phyloP scores from a whole-genome alignment of 2,329 filamentous ascomycete genomes.

The Penicillium psychrosexuale region DNA sequence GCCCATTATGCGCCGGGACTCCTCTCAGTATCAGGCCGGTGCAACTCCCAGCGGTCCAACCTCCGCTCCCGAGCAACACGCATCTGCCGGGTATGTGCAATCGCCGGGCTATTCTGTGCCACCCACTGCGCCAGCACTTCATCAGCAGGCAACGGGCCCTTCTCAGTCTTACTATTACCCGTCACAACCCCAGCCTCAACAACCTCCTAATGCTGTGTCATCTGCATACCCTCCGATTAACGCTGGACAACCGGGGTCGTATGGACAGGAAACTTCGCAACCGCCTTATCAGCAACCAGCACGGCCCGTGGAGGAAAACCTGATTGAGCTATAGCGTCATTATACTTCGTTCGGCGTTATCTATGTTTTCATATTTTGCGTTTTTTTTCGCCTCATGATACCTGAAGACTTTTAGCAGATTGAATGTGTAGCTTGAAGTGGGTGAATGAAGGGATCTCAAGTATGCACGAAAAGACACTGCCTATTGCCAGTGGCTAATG shows the following conservation, averaged over 20 bases:
- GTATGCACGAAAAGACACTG: not conserved
- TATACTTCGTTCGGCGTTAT: slow-evolving; percentile 6
- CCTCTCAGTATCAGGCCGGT: slow-evolving; percentile 23
- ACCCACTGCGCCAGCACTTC: slow-evolving; percentile 4
- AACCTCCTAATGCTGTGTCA: slow-evolving; percentile 9
- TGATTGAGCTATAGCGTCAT: slow-evolving; percentile 25
- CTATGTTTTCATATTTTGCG: slow-evolving; percentile 3
- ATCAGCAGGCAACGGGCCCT: slow-evolving; percentile 15
- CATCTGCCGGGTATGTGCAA: slow-evolving; percentile 15
- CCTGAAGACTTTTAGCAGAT: slow-evolving; percentile 17
- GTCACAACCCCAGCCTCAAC: slow-evolving; percentile 8
- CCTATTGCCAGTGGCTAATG: not conserved
- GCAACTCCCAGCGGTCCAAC: slow-evolving; percentile 9
- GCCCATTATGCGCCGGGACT: slow-evolving; percentile 18
- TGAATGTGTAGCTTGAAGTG: slow-evolving; percentile 10
- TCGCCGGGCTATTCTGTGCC: slow-evolving; percentile 18
- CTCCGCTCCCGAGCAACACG: slow-evolving; percentile 13
- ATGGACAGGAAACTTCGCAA: slow-evolving; percentile 16
- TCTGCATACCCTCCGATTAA: slow-evolving; percentile 17
- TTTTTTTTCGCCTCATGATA: slow-evolving; percentile 18
- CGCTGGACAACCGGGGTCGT: slow-evolving; percentile 19
- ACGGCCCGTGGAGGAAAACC: slow-evolving; percentile 23
- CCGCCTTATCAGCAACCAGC: slow-evolving; percentile 17
- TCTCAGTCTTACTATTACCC: slow-evolving; percentile 25
- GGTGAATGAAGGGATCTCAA: not conserved